These are phyloP conservation scores for Neurospora sp. DNA, from an alignment of 2,329 filamentous ascomycete species.

Conservation along the genomic window DNA sequence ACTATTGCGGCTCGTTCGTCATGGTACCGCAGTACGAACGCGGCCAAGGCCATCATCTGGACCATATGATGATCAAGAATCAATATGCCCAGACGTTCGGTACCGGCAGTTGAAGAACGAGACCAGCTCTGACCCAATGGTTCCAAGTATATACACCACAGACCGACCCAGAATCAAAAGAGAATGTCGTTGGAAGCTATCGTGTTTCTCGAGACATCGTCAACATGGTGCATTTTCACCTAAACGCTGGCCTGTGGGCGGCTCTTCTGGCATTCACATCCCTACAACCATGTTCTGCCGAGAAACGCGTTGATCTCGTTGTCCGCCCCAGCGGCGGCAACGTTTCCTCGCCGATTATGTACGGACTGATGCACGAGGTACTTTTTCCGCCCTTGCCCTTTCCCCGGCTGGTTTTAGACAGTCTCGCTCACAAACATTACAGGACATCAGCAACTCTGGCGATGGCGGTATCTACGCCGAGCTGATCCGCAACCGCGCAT, in stretches of 20 bases:
- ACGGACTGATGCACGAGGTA: conserved; percentile 16
- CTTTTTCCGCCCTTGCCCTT: not conserved
- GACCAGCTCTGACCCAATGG: not conserved
- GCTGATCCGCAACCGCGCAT: conserved; percentile 59
- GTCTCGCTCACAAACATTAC: not conserved
- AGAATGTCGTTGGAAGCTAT: not conserved
- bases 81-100: not conserved
- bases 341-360: conserved; percentile 8
- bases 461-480: conserved; percentile 67
- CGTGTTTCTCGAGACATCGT: not conserved
- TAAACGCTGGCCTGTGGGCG: not conserved
- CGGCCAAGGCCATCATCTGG: not conserved
- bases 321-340: conserved; percentile 13
- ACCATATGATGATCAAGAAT: not conserved
- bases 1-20: not conserved
- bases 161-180: not conserved
- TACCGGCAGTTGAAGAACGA: not conserved
- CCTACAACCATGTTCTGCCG: not conserved
- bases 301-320: conserved; percentile 2
- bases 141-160: not conserved
- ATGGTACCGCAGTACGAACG: not conserved
- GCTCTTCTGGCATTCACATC: not conserved
- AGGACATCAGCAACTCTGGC: conserved; percentile 58
- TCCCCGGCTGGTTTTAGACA: not conserved
- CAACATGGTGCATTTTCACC: not conserved